phyloP scores from a whole-genome alignment of 345 rosid genomes.

The Citrus australasica region DNA sequence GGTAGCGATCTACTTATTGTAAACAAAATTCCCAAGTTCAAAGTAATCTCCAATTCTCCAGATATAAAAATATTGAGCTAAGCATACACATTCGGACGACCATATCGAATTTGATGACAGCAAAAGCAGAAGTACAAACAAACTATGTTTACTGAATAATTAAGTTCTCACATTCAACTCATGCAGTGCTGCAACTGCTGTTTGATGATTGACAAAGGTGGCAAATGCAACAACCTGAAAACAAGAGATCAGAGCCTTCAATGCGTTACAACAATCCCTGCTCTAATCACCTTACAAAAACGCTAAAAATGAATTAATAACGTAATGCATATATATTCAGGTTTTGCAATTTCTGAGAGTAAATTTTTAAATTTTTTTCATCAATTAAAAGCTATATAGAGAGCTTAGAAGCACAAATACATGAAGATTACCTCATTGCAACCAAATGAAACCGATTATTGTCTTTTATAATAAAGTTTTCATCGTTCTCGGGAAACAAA shows the following conservation, averaged over 20 bases:
- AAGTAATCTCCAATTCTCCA: not conserved
- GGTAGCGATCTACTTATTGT: not conserved
- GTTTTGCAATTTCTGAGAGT: not conserved
- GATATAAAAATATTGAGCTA: not conserved
- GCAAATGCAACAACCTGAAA: constrained; percentile 90
- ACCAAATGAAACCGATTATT: not conserved
- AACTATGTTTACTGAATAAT: not conserved
- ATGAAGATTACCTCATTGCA: not conserved
- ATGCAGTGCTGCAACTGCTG: constrained; percentile 66
- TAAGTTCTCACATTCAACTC: constrained; percentile 60
- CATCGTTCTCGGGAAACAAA: not conserved
- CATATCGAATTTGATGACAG: not conserved
- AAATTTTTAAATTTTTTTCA: not conserved
- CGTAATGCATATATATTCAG: not conserved
- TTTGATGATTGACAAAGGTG: constrained; percentile 68
- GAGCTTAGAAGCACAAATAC: not conserved
- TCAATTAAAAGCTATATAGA: not conserved
- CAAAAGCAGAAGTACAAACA: not conserved
- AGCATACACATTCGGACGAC: not conserved
- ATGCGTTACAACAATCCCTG: not conserved
- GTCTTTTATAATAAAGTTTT: not conserved
- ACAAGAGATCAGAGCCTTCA: not conserved
- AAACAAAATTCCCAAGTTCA: not conserved
- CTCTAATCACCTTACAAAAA: not conserved
- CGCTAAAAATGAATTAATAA: not conserved